phyloP scores from a whole-genome alignment of 495 filamentous ascomycete genomes.

The Acidomyces sp. region DNA sequence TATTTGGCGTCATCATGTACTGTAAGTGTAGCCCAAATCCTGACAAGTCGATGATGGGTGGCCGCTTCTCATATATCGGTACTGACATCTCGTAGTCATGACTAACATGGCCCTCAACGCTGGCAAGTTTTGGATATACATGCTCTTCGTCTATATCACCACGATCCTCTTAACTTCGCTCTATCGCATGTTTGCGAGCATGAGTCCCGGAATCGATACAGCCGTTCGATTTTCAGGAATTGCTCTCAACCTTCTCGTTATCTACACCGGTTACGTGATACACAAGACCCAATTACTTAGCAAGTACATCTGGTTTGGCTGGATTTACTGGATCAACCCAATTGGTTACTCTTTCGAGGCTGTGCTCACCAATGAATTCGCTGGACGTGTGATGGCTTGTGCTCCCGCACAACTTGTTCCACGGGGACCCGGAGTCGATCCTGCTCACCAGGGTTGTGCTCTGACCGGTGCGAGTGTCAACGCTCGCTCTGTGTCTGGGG shows the following conservation, averaged over 20 bases:
- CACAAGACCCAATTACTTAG: slow-evolving; percentile 31
- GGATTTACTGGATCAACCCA: slow-evolving; percentile 45
- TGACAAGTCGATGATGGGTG: background rate
- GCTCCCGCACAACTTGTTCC: slow-evolving; percentile 33
- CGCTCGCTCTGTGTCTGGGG: slow-evolving; percentile 40
- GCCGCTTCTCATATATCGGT: no score
- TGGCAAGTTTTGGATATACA: slow-evolving; percentile 62
- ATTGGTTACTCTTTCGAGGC: slow-evolving; percentile 45
- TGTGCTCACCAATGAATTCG: slow-evolving; percentile 45
- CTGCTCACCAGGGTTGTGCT: slow-evolving; percentile 50
- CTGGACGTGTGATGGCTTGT: slow-evolving; percentile 43
- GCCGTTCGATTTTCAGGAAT: slow-evolving; percentile 59
- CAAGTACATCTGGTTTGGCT: slow-evolving; percentile 44
- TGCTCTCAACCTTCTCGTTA: slow-evolving; percentile 47
- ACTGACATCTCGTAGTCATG: no score
- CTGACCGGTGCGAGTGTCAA: slow-evolving; percentile 39
- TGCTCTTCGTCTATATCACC: slow-evolving; percentile 55
- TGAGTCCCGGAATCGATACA: slow-evolving; percentile 60
- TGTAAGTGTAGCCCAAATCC: no score
- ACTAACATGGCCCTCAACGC: slow-evolving; percentile 46
- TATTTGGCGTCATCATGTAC: slow-evolving; percentile 38
- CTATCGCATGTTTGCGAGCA: slow-evolving; percentile 63
- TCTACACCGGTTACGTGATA: slow-evolving; percentile 45
- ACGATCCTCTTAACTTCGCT: slow-evolving; percentile 55
- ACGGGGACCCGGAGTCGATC: slow-evolving; percentile 34